A percentile compares a stretch with the other conserved stretches of the same genome.
Conservation (phyloP, 2,329 filamentous ascomycete species). For the Fusarium proliferatum region DNA sequence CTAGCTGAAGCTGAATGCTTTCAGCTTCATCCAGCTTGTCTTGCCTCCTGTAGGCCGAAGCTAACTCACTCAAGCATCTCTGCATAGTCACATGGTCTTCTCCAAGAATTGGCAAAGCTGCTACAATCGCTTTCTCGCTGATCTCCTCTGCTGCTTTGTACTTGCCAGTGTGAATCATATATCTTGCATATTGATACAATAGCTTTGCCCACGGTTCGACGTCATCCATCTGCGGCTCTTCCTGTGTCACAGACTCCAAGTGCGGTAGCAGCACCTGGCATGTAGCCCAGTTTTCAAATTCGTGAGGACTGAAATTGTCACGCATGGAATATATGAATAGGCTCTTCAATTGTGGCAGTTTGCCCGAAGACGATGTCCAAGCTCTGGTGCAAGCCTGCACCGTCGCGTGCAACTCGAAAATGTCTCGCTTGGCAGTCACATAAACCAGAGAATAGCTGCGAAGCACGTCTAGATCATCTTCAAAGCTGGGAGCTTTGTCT, state of each 20-base stretch:
- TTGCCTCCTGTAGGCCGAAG: background rate
- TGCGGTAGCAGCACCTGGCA: slow-evolving; percentile 16
- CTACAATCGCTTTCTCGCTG: rapidly evolving
- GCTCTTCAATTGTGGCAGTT: background rate
- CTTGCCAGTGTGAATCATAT: rapidly evolving
- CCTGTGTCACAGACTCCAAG: background rate
- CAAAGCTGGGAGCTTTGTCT: background rate
- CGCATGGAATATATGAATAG: background rate
- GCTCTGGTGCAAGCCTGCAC: background rate
- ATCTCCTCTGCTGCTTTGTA: background rate
- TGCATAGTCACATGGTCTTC: rapidly evolving
- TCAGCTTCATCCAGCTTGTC: rapidly evolving
- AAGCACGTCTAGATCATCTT: slow-evolving; percentile 27
- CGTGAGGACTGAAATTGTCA: rapidly evolving
- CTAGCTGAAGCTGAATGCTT: rapidly evolving
- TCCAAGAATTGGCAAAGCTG: background rate
- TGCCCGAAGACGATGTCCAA: background rate
- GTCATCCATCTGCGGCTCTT: rapidly evolving
- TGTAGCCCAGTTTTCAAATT: background rate
- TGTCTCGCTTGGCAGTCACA: background rate
- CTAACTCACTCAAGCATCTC: rapidly evolving
- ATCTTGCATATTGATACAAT: rapidly evolving
- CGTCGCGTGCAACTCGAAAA: slow-evolving; percentile 5
- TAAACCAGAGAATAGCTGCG: slow-evolving; percentile 15
- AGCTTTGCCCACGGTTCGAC: rapidly evolving